Evolutionary conservation across 495 filamentous ascomycete genomes (phyloP), one percentile per base, ranked within the genome.

Genomic region (Xeromyces bisporus): DNA sequence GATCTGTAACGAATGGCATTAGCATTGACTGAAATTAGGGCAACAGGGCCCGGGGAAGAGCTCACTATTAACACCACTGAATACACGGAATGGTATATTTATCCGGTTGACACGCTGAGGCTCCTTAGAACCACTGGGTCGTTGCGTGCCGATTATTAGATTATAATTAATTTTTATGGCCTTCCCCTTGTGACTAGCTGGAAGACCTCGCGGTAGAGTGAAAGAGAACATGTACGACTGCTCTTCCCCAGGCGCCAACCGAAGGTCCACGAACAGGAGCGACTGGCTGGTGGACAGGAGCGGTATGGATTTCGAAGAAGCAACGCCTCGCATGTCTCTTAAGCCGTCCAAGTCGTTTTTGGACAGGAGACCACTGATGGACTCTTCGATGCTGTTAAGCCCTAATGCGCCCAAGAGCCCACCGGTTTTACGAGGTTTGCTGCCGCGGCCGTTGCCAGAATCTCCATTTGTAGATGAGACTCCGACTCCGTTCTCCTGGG

Each of bases 281-380:
- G 84, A 93, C 52, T 96, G 89, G n/a, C 87, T 83, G 6, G 89
- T 94, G 14, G 85, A 91, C 12, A 97, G 53, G 23, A 97, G 62
- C 2, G 89, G 89, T 23, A 97, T 75, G 12, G 77, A 77, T 47
- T 77, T 80, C 10, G 84, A 77, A 40, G 62, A 73, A 26, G 77
- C 75, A 34, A 78, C 75, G 0, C 77, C 80, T 40, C 83, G 80
- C 81, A 93, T 93, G 44, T 93, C 82, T 53, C 83, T 83, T 37
- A 96, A 80, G 32, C 75, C 91, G 57, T 86, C 89, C 38, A 85
- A 71, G 37, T 93, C 85, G 28, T 75, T 75, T 12, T 75, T 75
- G 6, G 85, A 84, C 5, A 94, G 61, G 6, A 97, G 56, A 32
- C 91, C 83, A 37, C 75, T 81, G 18, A 97, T 66, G 10, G 84